These are phyloP conservation scores for Triticum timopheevii DNA, from an alignment of 176 grass and related monocot genomes.

Conservation along the genomic window DNA sequence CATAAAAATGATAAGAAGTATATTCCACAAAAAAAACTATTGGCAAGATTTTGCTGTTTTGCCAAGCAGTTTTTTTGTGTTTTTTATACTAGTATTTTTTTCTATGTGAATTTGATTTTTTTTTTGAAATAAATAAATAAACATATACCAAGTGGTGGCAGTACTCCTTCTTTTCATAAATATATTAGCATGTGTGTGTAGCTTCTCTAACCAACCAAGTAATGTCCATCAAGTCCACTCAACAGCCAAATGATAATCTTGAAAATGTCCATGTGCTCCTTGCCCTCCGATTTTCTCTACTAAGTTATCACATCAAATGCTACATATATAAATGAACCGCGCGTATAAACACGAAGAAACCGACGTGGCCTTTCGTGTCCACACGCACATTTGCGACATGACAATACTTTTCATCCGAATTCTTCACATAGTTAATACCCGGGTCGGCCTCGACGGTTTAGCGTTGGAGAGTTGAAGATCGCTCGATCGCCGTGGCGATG, in stretches of 20 bases:
- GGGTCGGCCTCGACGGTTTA: neutral
- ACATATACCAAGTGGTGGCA: too few species aligned
- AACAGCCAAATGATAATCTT: neutral
- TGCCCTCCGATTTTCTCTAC: neutral
- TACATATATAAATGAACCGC: neutral
- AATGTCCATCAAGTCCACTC: neutral
- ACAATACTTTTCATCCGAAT: neutral
- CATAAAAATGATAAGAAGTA: too few species aligned
- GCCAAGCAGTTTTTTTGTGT: too few species aligned
- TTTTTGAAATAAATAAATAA: too few species aligned
- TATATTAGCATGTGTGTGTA: neutral
- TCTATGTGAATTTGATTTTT: too few species aligned
- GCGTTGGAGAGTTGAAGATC: neutral
- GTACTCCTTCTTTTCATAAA: too few species aligned
- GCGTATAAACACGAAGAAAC: neutral
- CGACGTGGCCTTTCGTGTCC: neutral
- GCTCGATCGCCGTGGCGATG: neutral
- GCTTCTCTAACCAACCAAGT: neutral
- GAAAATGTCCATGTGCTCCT: neutral
- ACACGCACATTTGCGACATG: neutral
- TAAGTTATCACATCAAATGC: neutral
- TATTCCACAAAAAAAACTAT: too few species aligned
- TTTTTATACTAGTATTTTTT: too few species aligned
- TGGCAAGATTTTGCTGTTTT: too few species aligned
- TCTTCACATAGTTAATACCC: neutral